phyloP scores from a whole-genome alignment of 31 red algal species.

The Odonthalia washingtoniensis region DNA sequence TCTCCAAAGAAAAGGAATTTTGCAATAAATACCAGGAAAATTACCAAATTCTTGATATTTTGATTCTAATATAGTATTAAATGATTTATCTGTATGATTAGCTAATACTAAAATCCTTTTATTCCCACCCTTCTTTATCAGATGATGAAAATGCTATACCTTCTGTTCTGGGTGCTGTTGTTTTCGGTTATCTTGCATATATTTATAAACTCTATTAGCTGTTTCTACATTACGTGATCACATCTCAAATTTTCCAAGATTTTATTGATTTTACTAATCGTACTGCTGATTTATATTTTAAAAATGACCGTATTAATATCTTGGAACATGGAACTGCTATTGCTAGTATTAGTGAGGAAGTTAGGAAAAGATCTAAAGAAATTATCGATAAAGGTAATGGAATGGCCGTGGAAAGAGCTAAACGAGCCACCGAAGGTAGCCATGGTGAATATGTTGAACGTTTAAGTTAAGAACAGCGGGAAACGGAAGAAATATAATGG shows the following conservation, averaged over 20 bases:
- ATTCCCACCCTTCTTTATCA: no score
- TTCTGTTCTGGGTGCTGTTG: constrained; percentile 76
- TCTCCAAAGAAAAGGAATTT: constrained; percentile 31
- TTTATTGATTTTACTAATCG: constrained; percentile 70
- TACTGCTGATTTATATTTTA: constrained; percentile 54
- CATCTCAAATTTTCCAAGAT: constrained; percentile 53
- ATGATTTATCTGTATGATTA: constrained; percentile 52
- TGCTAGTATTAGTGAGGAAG: no score
- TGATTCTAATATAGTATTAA: constrained; percentile 62
- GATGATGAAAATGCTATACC: constrained; percentile 49
- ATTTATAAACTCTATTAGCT: constrained; percentile 77
- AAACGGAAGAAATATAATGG: constrained; percentile 53
- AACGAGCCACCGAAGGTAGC: background rate
- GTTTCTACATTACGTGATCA: constrained; percentile 54
- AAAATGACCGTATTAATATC: constrained; percentile 31
- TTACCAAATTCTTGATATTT: constrained; percentile 48
- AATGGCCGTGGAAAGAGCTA: background rate
- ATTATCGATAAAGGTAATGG: constrained; percentile 10
- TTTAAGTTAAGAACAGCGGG: background rate
- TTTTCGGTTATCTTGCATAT: constrained; percentile 79
- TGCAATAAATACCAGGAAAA: constrained; percentile 17
- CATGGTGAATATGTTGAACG: background rate
- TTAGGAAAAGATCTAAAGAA: no score
- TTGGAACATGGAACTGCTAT: constrained; percentile 49
- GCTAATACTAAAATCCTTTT: constrained; percentile 65